These are phyloP conservation scores for Scheffersomyces ergatensis DNA, from an alignment of 805 yeast species.

Conservation along the genomic window DNA sequence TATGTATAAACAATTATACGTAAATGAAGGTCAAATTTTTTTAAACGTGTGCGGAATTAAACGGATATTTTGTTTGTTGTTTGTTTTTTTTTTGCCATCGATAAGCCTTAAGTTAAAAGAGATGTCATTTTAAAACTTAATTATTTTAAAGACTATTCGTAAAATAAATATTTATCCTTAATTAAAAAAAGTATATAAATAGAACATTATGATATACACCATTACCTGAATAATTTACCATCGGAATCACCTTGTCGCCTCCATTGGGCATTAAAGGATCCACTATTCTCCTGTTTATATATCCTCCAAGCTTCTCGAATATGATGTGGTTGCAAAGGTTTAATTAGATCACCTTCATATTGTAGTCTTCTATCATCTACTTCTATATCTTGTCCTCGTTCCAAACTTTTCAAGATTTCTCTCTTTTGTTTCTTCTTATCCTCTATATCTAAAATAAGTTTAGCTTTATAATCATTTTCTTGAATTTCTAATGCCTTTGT, in stretches of 20 bases:
- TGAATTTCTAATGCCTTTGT: slow-evolving; percentile 78
- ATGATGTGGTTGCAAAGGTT: slow-evolving; percentile 80
- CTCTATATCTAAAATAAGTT: slow-evolving; percentile 32
- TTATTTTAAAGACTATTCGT: too few relatives aligned
- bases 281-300: slow-evolving; percentile 62
- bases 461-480: slow-evolving; percentile 47
- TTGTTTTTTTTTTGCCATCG: too few relatives aligned
- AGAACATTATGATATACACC: too few relatives aligned
- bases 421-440: slow-evolving; percentile 37
- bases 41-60: too few relatives aligned
- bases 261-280: slow-evolving; percentile 54
- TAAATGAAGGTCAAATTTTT: too few relatives aligned
- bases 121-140: too few relatives aligned
- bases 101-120: too few relatives aligned
- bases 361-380: slow-evolving; percentile 22
- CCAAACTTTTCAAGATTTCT: slow-evolving; percentile 34
- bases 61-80: too few relatives aligned
- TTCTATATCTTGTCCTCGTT: slow-evolving; percentile 34
- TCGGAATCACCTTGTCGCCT: slow-evolving; percentile 67
- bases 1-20: too few relatives aligned
- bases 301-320: slow-evolving; percentile 86
- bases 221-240: slow-evolving; percentile 66
- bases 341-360: slow-evolving; percentile 41
- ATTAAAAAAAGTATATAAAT: too few relatives aligned
- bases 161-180: too few relatives aligned